These are phyloP conservation scores for Solanum chacoense DNA, from an alignment of 305 asterid genomes.

Conservation along the genomic window DNA sequence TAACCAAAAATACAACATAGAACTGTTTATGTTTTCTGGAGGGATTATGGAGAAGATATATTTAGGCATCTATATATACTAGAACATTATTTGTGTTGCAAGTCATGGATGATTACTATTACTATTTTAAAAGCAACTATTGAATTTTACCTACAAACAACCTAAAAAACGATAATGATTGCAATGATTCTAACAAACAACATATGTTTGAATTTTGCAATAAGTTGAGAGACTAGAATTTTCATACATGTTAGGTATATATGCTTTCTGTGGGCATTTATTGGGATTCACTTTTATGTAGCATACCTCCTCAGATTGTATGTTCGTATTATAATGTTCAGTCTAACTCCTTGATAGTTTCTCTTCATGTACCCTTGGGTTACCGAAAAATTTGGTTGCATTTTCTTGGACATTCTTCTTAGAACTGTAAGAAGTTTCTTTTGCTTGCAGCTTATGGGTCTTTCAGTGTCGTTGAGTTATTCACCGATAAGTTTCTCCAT, in stretches of 20 bases:
- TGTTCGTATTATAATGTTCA: neutral
- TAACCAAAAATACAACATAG: neutral
- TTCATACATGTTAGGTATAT: neutral
- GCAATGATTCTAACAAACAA: neutral
- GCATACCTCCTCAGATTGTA: neutral
- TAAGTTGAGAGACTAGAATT: neutral
- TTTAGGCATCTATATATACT: neutral
- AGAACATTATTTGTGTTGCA: neutral
- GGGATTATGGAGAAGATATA: neutral
- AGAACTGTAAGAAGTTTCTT: neutral
- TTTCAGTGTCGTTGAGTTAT: conserved; percentile 10
- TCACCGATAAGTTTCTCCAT: conserved; percentile 10
- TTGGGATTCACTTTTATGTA: neutral
- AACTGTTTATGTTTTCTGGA: neutral
- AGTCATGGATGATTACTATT: neutral
- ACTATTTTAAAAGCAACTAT: neutral
- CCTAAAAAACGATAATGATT: neutral
- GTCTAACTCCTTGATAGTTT: neutral
- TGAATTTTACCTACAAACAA: neutral
- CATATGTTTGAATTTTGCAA: neutral
- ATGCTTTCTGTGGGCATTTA: neutral
- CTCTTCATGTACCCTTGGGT: neutral
- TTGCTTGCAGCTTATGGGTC: conserved; percentile 18
- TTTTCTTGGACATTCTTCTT: neutral
- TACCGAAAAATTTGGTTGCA: neutral